These are phyloP conservation scores for Nothophaeocryptopus gaeumannii DNA, from an alignment of 2,329 filamentous ascomycete species.

Conservation along the genomic window DNA sequence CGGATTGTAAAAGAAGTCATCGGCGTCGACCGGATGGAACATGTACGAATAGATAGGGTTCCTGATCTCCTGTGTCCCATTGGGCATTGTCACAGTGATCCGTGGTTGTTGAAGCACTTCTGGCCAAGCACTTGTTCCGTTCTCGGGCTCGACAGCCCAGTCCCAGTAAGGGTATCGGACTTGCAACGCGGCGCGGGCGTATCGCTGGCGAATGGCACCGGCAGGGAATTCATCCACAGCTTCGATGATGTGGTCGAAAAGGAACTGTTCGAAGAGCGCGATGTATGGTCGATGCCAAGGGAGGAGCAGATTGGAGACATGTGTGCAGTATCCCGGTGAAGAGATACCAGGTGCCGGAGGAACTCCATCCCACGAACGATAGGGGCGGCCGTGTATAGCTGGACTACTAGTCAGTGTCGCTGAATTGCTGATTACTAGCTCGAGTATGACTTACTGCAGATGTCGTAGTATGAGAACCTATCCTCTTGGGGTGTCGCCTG, in stretches of 20 bases:
- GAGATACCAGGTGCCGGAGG: slow-evolving; percentile 50
- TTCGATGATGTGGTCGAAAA: slow-evolving; percentile 41
- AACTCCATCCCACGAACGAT: slow-evolving; percentile 55
- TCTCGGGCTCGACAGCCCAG: slow-evolving; percentile 42
- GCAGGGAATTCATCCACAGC: slow-evolving; percentile 43
- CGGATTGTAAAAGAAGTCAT: slow-evolving; percentile 58
- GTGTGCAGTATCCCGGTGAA: slow-evolving; percentile 70
- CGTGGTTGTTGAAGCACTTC: slow-evolving; percentile 39
- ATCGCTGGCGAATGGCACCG: slow-evolving; percentile 37
- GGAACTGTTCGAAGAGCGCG: slow-evolving; percentile 48
- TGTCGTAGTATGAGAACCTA: slow-evolving; percentile 71
- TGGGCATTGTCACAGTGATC: slow-evolving; percentile 37
- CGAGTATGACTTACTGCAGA: slow-evolving; percentile 58
- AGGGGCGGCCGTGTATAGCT: slow-evolving; percentile 81
- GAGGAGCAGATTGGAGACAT: slow-evolving; percentile 72
- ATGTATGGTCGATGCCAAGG: slow-evolving; percentile 84
- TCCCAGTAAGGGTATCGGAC: slow-evolving; percentile 50
- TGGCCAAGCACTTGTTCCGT: slow-evolving; percentile 37
- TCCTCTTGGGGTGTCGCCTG: slow-evolving; percentile 64
- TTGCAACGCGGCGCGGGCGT: slow-evolving; percentile 39
- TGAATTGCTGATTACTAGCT: not conserved
- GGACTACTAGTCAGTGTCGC: not conserved
- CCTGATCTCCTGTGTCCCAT: slow-evolving; percentile 31
- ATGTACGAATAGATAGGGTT: slow-evolving; percentile 38
- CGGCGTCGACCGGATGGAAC: slow-evolving; percentile 53